These are phyloP conservation scores for Podospora anserina DNA, from an alignment of 495 filamentous ascomycete genomes.

Conservation along the genomic window DNA sequence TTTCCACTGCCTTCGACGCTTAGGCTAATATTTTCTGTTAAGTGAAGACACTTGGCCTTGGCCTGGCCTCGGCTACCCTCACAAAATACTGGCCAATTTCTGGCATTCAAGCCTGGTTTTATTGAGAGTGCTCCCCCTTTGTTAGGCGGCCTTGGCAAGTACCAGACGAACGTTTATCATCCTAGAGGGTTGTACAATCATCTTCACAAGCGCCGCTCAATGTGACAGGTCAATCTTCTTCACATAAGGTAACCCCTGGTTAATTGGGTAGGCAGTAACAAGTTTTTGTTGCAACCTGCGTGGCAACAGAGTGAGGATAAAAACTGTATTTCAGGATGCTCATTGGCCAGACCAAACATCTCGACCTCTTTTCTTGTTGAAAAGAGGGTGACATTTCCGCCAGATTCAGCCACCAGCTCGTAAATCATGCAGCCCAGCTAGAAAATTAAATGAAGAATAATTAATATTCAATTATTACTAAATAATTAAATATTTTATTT, in stretches of 20 bases:
- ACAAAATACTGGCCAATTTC: too few relatives aligned
- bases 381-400: not conserved
- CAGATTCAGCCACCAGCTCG: not conserved
- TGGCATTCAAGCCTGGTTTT: too few relatives aligned
- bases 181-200: not conserved
- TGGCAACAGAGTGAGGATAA: not conserved
- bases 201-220: not conserved
- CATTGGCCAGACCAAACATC: not conserved
- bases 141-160: too few relatives aligned
- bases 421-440: not conserved
- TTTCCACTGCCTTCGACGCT: too few relatives aligned
- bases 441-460: not conserved
- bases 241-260: not conserved
- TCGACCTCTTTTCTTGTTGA: too few relatives aligned
- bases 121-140: too few relatives aligned
- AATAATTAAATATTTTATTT: not conserved
- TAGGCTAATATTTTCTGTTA: too few relatives aligned
- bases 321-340: not conserved
- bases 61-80: too few relatives aligned
- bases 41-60: too few relatives aligned
- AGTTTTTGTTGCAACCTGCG: not conserved
- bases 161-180: too few relatives aligned
- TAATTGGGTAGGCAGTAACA: not conserved
- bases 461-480: not conserved
- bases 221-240: not conserved